These are phyloP conservation scores for Cyclocybe aegerita DNA, from an alignment of 768 basidiomycete genomes.

Conservation along the genomic window DNA sequence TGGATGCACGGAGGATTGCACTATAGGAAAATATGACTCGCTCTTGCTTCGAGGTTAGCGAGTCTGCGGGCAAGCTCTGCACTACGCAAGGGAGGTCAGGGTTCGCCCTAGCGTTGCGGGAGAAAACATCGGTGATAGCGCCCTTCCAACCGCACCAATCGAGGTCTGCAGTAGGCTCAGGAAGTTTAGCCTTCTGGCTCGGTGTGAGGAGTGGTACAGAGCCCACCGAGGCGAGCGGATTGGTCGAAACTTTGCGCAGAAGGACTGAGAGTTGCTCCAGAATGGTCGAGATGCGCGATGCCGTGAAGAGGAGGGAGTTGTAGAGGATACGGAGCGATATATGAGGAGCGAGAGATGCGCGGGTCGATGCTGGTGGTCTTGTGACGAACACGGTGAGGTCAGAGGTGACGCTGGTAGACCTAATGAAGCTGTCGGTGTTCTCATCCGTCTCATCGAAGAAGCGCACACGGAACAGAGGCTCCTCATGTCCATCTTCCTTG, in stretches of 20 bases:
- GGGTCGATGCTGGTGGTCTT: slow-evolving; percentile 63
- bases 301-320: slow-evolving; percentile 92
- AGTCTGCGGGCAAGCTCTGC: slow-evolving; percentile 59
- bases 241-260: slow-evolving; percentile 65
- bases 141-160: slow-evolving; percentile 99
- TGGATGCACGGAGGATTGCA: slow-evolving; percentile 80
- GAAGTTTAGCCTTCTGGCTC: slow-evolving; percentile 66
- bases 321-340: slow-evolving; percentile 85
- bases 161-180: slow-evolving; percentile 83
- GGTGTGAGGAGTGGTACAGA: slow-evolving; percentile 79
- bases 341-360: slow-evolving; percentile 67
- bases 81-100: slow-evolving; percentile 90
- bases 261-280: slow-evolving; percentile 85
- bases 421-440: slow-evolving; percentile 70
- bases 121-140: slow-evolving; percentile 94
- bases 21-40: slow-evolving; percentile 71
- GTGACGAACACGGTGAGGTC: slow-evolving; percentile 92
- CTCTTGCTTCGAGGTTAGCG: slow-evolving; percentile 45
- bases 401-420: slow-evolving; percentile 80
- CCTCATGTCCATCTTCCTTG: slow-evolving; percentile 58
- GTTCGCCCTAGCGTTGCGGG: slow-evolving; percentile 74
- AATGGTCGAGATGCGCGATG: slow-evolving; percentile 71
- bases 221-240: slow-evolving; percentile 71
- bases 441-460: slow-evolving; percentile 93
- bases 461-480: slow-evolving; percentile 88